A percentile compares a stretch with the other conserved stretches of the same genome.
Evolutionary conservation across 73 alveolate genomes (phyloP).

Genomic region (Tetrahymena malaccensis): DNA sequence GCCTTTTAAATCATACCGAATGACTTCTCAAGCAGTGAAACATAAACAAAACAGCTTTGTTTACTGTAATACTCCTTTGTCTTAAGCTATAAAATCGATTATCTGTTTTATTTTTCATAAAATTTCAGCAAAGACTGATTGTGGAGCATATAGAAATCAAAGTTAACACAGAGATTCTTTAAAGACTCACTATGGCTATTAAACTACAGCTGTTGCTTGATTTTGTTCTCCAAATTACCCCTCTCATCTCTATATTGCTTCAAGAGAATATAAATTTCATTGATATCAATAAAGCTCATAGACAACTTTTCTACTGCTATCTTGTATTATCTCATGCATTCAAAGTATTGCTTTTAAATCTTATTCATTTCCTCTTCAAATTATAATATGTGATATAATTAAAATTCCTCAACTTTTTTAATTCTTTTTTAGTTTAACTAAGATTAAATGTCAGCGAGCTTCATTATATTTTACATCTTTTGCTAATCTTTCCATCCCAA

Average conservation of each 20-base stretch:
- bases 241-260: not conserved
- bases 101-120: not conserved
- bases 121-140: not conserved
- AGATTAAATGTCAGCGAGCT: not conserved
- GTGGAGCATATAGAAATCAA: not conserved
- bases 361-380: not conserved
- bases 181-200: not conserved
- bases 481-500: not conserved
- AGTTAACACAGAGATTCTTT: not conserved
- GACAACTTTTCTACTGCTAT: not conserved
- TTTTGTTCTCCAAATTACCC: not conserved
- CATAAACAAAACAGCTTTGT: not conserved
- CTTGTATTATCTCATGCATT: not conserved
- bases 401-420: not conserved
- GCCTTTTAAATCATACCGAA: not conserved
- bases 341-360: not conserved
- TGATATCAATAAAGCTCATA: not conserved
- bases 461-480: not conserved
- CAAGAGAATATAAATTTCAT: not conserved
- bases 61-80: not conserved
- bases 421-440: not conserved
- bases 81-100: not conserved
- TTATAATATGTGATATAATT: not conserved
- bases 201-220: not conserved
- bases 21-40: not conserved